Percentiles rank a stretch among this genome's conserved stretches.
Evolutionary conservation across 1,284 basidiomycete species (phyloP).

Genomic region (Filobasidium uniguttulatum): DNA sequence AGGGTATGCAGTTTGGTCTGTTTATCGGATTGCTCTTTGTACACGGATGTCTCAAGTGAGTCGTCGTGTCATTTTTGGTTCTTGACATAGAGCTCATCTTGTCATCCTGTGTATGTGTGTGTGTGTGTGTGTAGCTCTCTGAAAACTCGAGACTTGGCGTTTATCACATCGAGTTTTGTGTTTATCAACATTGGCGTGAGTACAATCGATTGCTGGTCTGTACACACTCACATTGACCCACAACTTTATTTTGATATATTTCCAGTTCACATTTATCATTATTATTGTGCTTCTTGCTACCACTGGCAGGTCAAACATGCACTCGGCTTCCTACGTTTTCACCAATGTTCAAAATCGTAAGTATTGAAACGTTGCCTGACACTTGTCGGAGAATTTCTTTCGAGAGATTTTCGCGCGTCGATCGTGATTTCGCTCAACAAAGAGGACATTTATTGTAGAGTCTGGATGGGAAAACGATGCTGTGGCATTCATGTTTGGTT

Average conservation of each 20-base stretch:
- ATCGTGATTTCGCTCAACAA: too few relatives aligned
- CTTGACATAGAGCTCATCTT: neutral
- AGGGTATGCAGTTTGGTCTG: slow-evolving; percentile 60
- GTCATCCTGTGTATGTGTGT: neutral
- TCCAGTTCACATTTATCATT: slow-evolving; percentile 41
- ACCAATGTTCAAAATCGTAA: slow-evolving; percentile 28
- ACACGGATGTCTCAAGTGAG: slow-evolving; percentile 49
- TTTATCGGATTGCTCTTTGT: slow-evolving; percentile 56
- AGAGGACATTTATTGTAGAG: too few relatives aligned
- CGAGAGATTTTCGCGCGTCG: too few relatives aligned
- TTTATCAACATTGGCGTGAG: slow-evolving; percentile 75
- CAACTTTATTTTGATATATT: neutral
- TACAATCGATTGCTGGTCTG: slow-evolving; percentile 22
- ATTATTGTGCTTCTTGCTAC: slow-evolving; percentile 72
- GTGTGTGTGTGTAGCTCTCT: slow-evolving; percentile 52
- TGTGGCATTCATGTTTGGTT: slow-evolving; percentile 71
- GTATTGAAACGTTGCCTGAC: neutral
- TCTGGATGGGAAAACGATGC: slow-evolving; percentile 66
- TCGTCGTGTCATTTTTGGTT: neutral
- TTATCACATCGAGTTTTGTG: slow-evolving; percentile 64
- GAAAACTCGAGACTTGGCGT: slow-evolving; percentile 63
- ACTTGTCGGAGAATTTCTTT: too few relatives aligned
- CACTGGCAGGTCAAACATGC: slow-evolving; percentile 65
- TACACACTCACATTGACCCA: neutral
- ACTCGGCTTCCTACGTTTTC: slow-evolving; percentile 62